A percentile compares a stretch with the other conserved stretches of the same genome.
Evolutionary conservation across 202 grass and related monocot species (phyloP).

Genomic region (Hordeum pubiflorum): DNA sequence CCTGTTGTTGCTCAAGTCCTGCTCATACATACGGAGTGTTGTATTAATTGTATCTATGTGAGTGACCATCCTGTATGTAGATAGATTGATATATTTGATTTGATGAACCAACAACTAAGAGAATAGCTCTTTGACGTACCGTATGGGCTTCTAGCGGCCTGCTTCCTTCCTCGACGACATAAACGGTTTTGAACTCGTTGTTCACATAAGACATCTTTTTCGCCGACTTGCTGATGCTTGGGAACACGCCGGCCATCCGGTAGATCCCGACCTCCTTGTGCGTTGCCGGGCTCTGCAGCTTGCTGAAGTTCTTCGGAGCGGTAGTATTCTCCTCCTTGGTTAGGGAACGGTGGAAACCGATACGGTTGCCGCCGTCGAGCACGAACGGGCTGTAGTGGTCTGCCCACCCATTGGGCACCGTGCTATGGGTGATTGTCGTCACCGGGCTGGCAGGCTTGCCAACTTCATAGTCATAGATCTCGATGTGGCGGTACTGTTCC

Average conservation of each 20-base stretch:
- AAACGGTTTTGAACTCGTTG: slow-evolving; percentile 44
- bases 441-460: background rate
- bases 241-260: slow-evolving; percentile 39
- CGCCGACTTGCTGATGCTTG: slow-evolving; percentile 24
- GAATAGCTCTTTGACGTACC: too few relatives aligned
- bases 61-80: too few relatives aligned
- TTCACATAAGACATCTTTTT: slow-evolving; percentile 39
- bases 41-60: too few relatives aligned
- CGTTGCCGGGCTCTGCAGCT: background rate
- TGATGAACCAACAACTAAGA: too few relatives aligned
- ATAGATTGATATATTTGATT: too few relatives aligned
- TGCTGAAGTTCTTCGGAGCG: too few relatives aligned
- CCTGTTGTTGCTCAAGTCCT: too few relatives aligned
- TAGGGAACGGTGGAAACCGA: slow-evolving; percentile 37
- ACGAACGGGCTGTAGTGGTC: slow-evolving; percentile 56
- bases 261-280: background rate
- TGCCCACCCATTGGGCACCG: background rate
- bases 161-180: slow-evolving; percentile 10
- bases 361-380: slow-evolving; percentile 14
- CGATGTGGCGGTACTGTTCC: slow-evolving; percentile 42
- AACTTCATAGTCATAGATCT: slow-evolving; percentile 28
- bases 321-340: slow-evolving; percentile 12
- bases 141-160: too few relatives aligned
- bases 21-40: background rate
- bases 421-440: slow-evolving; percentile 5